Evolutionary conservation across 768 basidiomycete genomes (phyloP), one percentile per base, ranked within the genome.

Genomic region (Leccinum obscurum): DNA sequence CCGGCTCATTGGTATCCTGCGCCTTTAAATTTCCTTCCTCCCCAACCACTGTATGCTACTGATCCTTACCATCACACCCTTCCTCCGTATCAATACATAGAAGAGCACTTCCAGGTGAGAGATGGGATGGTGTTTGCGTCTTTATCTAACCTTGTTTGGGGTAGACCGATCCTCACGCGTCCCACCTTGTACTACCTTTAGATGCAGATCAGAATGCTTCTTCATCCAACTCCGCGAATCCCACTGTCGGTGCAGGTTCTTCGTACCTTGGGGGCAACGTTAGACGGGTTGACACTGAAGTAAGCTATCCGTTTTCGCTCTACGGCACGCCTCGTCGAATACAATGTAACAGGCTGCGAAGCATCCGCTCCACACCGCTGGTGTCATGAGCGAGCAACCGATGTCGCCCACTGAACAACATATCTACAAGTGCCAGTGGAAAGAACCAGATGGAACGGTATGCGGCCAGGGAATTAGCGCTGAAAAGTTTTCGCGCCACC

Each of bases 391-490:
- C 20, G 57, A 44, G 20, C 62, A 52, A 11, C 5, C 13, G n/a
- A 24, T 9, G 0, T 28, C 11, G 6, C 30, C 39, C 8, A 32
- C 32, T 14, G 5, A 5, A 11, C 22, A 8, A 13, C 28, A 24
- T 1, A 3, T 30, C 37, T 0, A 9, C 20, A 1, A 0, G 4
- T 70, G 69, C 41, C 0, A 37, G 14, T 72, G 70, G 70, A 17
- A 10, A 28, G 0, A 13, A 3, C 52, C 6, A 8, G 32, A 57
- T 7, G 62, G 61, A 4, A 3, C 14, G 13, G 0, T 60, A 7
- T 70, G 68, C n/a, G 22, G 22, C 4, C 26, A 51, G 2, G 0
- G 2, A 5, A 1, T 72, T 44, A 57, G 57, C 0, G 1, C 0
- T 1, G 26, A 1, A 51, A 48, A 0, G 26, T 46, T 68, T 26